Evolutionary conservation across 441 rosid species (phyloP).

Genomic region (Gossypium schwendimanii): DNA sequence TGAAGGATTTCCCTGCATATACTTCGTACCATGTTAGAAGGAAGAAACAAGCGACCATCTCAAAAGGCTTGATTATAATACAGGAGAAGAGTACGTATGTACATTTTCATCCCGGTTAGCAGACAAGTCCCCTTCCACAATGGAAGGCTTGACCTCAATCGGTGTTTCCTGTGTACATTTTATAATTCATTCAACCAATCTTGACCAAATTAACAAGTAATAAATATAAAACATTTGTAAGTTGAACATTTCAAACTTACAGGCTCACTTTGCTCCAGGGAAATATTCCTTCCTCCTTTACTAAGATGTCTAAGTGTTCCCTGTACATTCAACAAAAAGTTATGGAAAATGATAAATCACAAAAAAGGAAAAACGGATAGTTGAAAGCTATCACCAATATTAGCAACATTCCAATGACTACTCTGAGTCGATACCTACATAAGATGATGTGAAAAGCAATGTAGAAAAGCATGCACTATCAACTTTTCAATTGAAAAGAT

Average conservation of each 20-base stretch:
- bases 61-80: conserved; percentile 9
- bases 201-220: background rate
- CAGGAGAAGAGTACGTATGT: conserved; percentile 26
- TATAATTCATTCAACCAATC: conserved; percentile 8
- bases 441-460: background rate
- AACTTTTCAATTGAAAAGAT: background rate
- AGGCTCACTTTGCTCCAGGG: conserved; percentile 41
- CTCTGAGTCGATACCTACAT: background rate
- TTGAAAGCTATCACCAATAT: background rate
- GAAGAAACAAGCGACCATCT: background rate
- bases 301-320: conserved; percentile 67
- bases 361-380: background rate
- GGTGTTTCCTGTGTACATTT: conserved; percentile 45
- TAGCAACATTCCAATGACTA: conserved; percentile 3
- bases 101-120: conserved; percentile 32
- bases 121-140: conserved; percentile 39
- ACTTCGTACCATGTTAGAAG: conserved; percentile 19
- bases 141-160: conserved; percentile 46
- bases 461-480: background rate
- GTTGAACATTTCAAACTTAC: conserved; percentile 29
- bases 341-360: conserved; percentile 1
- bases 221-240: background rate
- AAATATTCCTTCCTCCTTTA: conserved; percentile 54
- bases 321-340: conserved; percentile 32
- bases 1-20: conserved; percentile 43